phyloP scores from a whole-genome alignment of 805 yeast genomes.

The Priceomyces haplophilus region DNA sequence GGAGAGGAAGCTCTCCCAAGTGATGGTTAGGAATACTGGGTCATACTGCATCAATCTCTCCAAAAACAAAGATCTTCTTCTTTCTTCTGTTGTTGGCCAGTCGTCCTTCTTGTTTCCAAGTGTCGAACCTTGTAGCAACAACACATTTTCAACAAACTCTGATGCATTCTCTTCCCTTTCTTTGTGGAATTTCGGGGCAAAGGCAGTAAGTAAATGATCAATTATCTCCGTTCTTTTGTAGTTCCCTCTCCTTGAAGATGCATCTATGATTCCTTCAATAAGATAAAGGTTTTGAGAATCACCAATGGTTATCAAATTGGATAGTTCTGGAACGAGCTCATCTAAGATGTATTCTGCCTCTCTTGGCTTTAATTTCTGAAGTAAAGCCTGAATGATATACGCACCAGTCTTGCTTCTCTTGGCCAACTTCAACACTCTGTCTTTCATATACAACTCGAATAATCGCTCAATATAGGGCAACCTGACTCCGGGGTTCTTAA shows the following conservation, averaged over 20 bases:
- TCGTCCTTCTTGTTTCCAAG: constrained; percentile 79
- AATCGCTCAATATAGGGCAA: constrained; percentile 68
- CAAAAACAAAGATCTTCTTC: constrained; percentile 71
- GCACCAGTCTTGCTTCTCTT: constrained; percentile 83
- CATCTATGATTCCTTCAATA: constrained; percentile 63
- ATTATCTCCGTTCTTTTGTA: constrained; percentile 62
- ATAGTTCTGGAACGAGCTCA: constrained; percentile 62
- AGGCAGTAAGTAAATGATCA: constrained; percentile 37
- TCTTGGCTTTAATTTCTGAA: constrained; percentile 59
- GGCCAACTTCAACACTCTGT: constrained; percentile 68
- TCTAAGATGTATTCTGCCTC: constrained; percentile 65
- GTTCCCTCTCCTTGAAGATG: constrained; percentile 55
- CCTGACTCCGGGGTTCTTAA: constrained; percentile 59
- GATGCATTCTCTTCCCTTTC: constrained; percentile 22
- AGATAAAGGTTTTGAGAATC: constrained; percentile 66
- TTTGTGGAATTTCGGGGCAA: constrained; percentile 38
- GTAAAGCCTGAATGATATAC: constrained; percentile 68
- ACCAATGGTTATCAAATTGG: constrained; percentile 47
- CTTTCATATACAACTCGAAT: constrained; percentile 67
- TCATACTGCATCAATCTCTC: constrained; percentile 74
- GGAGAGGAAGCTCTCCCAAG: constrained; percentile 58
- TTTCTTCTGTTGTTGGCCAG: constrained; percentile 90
- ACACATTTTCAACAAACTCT: constrained; percentile 64
- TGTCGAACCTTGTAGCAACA: constrained; percentile 65
- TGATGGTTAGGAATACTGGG: constrained; percentile 51